These are phyloP conservation scores for Lactarius vividus DNA, from an alignment of 768 basidiomycete species.

Conservation along the genomic window DNA sequence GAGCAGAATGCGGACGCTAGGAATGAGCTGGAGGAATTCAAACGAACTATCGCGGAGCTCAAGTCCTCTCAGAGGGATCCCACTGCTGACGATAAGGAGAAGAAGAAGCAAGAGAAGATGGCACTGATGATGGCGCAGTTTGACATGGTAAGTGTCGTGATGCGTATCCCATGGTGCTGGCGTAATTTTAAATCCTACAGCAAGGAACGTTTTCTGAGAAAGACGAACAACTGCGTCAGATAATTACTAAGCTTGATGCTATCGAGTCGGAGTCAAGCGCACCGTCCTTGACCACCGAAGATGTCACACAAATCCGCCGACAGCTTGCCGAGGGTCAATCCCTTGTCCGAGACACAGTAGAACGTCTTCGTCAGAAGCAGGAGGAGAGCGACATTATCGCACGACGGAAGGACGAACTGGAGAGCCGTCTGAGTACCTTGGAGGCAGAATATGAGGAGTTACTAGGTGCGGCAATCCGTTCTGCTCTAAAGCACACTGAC, in stretches of 20 bases:
- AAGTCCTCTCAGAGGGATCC: slow-evolving; percentile 81
- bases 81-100: slow-evolving; percentile 95
- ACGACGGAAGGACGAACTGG: slow-evolving; percentile 83
- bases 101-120: slow-evolving; percentile 99
- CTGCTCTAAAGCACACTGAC: slow-evolving; percentile 18
- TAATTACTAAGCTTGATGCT: slow-evolving; percentile 79
- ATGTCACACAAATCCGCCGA: slow-evolving; percentile 76
- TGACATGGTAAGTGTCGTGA: slow-evolving; percentile 65
- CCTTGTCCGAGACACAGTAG: slow-evolving; percentile 82
- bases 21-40: slow-evolving; percentile 86
- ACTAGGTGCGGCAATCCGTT: slow-evolving; percentile 57
- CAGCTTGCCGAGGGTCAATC: slow-evolving; percentile 89
- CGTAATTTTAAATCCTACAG: slow-evolving; percentile 38
- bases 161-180: slow-evolving; percentile 8
- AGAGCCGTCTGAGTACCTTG: slow-evolving; percentile 71
- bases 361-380: slow-evolving; percentile 82
- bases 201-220: slow-evolving; percentile 95
- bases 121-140: slow-evolving; percentile 99
- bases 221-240: slow-evolving; percentile 86
- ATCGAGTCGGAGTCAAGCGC: slow-evolving; percentile 61
- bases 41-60: slow-evolving; percentile 71
- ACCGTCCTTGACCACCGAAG: slow-evolving; percentile 65
- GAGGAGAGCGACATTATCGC: slow-evolving; percentile 88
- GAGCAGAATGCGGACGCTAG: slow-evolving; percentile 90
- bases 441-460: slow-evolving; percentile 97